These are phyloP conservation scores for Cardamine chenopodiifolia DNA, from an alignment of 345 rosid species.

Conservation along the genomic window DNA sequence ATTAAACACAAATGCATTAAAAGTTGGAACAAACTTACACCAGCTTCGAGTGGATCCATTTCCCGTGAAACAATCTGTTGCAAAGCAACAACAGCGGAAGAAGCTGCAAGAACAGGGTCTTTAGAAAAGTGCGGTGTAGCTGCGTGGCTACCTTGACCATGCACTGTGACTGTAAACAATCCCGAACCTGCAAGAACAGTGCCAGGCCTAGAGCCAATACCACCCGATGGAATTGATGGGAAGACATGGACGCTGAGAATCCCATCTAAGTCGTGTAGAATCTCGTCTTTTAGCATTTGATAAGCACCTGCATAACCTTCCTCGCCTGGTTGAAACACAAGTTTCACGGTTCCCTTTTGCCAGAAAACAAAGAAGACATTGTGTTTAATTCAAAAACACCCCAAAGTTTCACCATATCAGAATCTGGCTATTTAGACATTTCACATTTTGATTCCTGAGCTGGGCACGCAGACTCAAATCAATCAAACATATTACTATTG, in stretches of 20 bases:
- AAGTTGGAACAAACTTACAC: conserved; percentile 43
- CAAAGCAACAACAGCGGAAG: conserved; percentile 61
- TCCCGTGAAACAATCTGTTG: conserved; percentile 80
- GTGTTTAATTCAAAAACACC: not conserved
- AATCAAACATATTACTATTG: not conserved
- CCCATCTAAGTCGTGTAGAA: conserved; percentile 58
- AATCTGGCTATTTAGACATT: not conserved
- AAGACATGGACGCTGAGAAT: conserved; percentile 61
- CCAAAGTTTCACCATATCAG: not conserved
- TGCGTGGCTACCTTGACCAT: conserved; percentile 69
- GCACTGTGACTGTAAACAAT: conserved; percentile 51
- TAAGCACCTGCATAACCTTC: conserved; percentile 73
- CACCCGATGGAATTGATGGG: conserved; percentile 55
- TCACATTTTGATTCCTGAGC: not conserved
- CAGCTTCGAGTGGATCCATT: conserved; percentile 64
- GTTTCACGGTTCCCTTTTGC: conserved; percentile 66
- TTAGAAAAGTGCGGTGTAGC: conserved; percentile 54
- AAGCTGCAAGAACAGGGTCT: conserved; percentile 72
- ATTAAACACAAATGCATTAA: not conserved
- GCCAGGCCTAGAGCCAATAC: conserved; percentile 60
- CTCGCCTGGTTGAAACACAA: conserved; percentile 84
- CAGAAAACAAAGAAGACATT: not conserved
- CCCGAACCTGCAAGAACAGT: conserved; percentile 69
- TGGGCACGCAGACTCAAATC: not conserved
- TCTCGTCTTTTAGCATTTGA: conserved; percentile 63